Conservation (phyloP, 805 yeast species). For the Hanseniaspora clermontiae region DNA sequence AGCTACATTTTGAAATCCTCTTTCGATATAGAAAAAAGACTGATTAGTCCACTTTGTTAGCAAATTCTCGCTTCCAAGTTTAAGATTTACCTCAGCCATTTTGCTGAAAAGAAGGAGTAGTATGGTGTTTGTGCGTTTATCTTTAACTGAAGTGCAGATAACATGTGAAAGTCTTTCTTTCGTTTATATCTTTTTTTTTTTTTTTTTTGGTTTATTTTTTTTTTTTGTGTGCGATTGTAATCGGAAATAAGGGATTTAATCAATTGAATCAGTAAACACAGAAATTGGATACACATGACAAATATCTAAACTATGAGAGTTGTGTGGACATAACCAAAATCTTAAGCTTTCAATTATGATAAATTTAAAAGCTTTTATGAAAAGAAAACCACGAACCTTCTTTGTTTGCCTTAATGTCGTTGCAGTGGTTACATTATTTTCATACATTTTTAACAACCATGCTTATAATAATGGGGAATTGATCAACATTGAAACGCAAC, state of each 20-base stretch:
- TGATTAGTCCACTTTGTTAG: conserved; percentile 24
- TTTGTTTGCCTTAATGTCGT: neutral
- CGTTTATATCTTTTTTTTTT: neutral
- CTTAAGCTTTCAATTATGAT: neutral
- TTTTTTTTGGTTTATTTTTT: neutral
- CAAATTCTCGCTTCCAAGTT: neutral
- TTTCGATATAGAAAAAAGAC: conserved; percentile 31
- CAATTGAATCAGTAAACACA: neutral
- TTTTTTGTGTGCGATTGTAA: neutral
- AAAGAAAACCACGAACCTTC: neutral
- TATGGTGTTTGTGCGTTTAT: too few species aligned
- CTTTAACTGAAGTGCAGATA: too few species aligned
- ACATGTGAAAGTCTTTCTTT: neutral
- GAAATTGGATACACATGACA: neutral
- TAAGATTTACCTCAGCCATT: neutral
- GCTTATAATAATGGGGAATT: neutral
- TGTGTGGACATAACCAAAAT: neutral
- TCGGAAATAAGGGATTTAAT: neutral
- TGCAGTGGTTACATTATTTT: neutral
- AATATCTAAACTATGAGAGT: neutral
- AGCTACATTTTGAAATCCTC: conserved; percentile 54
- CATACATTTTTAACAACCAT: neutral
- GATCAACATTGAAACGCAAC: neutral
- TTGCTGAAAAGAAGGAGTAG: neutral
- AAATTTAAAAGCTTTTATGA: neutral